Evolutionary conservation across 495 filamentous ascomycete genomes (phyloP), one percentile per base, ranked within the genome.

Genomic region (Xylaria nigripes): DNA sequence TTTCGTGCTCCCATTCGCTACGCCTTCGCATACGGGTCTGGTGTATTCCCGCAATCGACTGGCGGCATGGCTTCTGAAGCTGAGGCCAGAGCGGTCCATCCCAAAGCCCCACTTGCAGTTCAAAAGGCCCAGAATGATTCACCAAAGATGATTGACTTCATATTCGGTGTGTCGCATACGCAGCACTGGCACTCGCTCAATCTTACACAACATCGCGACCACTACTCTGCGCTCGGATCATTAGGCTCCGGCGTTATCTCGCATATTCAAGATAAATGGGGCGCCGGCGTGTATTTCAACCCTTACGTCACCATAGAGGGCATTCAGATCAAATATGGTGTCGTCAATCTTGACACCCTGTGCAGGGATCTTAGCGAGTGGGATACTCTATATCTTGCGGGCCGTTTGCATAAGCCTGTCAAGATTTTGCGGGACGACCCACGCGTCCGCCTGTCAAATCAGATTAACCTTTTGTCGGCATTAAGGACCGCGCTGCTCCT

Each of bases 151-250:
- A 95, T 98, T 59, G 93, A 98, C 68, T 93, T 97, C 62, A 94
- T 98, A 51, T 95, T 97, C 60, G 94, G 93, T 29, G 92, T 97
- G 12, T 88, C 86, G 5, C 87, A 95, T 68, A 90, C 88, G 2
- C 87, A 98, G 65, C 93, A 98, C 70, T 98, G 92, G 90, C 93
- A 98, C 72, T 86, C 84, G 18, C 70, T 98, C 43, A 98, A 98
- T 67, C 75, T 98, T 25, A 71, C 74, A 48, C 86, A 95, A 62
- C 88, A 98, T 62, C 85, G 87, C 9, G 82, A 94, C 64, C 93
- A 98, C 69, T 98, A 98, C 71, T 96, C 90, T 2, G 81, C 79
- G 10, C 70, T 97, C 2, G 87, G 87, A n/a, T 86, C 81, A 18
- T 74, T 96, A 18, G 90, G 91, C 1, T 96, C 90, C 13, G 89